Evolutionary conservation across 140 eudicot species (phyloP).

Genomic region (Senecio squalidus): DNA sequence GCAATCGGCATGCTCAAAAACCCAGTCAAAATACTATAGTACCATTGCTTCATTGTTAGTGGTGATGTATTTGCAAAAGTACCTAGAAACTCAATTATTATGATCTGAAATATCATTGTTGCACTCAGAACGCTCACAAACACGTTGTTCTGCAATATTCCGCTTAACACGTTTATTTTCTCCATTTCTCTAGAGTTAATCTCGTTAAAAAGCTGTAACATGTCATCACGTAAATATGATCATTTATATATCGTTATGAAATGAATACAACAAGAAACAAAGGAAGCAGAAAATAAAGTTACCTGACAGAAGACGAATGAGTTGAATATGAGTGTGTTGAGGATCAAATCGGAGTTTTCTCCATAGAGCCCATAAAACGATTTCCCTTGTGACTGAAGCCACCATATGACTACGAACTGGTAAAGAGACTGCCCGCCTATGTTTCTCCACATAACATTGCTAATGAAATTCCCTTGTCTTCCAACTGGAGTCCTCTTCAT

Average conservation of each 20-base stretch:
- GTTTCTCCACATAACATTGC: conserved; percentile 88
- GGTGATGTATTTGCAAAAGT: conserved; percentile 84
- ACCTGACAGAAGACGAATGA: conserved; percentile 96
- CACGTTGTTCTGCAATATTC: conserved; percentile 64
- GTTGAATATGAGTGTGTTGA: conserved; percentile 87
- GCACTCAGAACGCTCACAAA: conserved; percentile 60
- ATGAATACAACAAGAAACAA: background rate
- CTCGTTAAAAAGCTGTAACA: conserved; percentile 78
- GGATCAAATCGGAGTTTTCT: conserved; percentile 43
- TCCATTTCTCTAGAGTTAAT: conserved; percentile 89
- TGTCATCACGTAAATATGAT: background rate
- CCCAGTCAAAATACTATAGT: conserved; percentile 53
- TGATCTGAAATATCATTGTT: conserved; percentile 63
- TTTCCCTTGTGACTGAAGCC: conserved; percentile 67
- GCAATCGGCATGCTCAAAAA: conserved; percentile 89
- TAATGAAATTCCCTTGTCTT: conserved; percentile 73
- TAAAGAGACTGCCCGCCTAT: conserved; percentile 80
- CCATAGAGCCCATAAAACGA: conserved; percentile 45
- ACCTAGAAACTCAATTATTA: conserved; percentile 72
- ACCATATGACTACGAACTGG: conserved; percentile 75
- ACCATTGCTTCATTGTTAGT: conserved; percentile 43
- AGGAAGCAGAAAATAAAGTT: background rate
- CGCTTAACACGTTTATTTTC: conserved; percentile 54
- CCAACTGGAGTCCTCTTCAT: conserved; percentile 46
- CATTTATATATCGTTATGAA: background rate